Evolutionary conservation across 2,329 filamentous ascomycete genomes (phyloP).

Genomic region (Sphaceloma murrayae): DNA sequence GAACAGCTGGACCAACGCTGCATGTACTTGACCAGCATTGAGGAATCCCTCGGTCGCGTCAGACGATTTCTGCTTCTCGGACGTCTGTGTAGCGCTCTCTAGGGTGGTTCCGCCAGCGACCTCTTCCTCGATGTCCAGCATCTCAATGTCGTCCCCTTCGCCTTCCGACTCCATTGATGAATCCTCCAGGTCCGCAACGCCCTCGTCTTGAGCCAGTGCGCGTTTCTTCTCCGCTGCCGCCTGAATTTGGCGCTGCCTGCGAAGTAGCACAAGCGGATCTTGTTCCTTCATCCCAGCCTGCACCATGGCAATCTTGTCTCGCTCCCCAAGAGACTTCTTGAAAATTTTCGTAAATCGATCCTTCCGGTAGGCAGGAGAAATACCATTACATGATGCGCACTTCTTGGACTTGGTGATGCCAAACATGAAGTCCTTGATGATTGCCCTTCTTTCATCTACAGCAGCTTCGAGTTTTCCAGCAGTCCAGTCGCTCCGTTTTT

Average conservation of each 20-base stretch:
- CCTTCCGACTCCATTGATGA: conserved; percentile 36
- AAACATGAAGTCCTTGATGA: conserved; percentile 74
- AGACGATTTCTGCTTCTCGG: conserved; percentile 32
- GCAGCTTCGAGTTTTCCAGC: conserved; percentile 73
- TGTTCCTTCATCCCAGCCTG: conserved; percentile 56
- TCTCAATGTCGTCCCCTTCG: conserved; percentile 26
- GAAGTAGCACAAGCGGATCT: conserved; percentile 58
- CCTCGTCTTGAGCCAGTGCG: conserved; percentile 53
- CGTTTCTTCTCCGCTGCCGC: conserved; percentile 35
- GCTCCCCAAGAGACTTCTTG: conserved; percentile 64
- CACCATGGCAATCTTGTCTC: conserved; percentile 69
- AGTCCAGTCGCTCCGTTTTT: conserved; percentile 38
- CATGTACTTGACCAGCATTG: conserved; percentile 72
- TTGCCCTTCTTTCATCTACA: conserved; percentile 60
- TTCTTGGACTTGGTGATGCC: conserved; percentile 59
- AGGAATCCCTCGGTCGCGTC: conserved; percentile 58
- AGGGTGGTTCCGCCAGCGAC: conserved; percentile 44
- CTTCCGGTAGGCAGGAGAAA: conserved; percentile 77
- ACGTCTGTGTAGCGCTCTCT: conserved; percentile 34
- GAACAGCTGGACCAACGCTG: conserved; percentile 69
- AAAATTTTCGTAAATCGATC: conserved; percentile 92
- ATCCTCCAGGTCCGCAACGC: conserved; percentile 55
- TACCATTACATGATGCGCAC: conserved; percentile 58
- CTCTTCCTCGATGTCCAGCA: conserved; percentile 34
- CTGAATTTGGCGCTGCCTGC: conserved; percentile 37